phyloP scores from a whole-genome alignment of 345 rosid species.

The Rhodamnia rubescens region DNA sequence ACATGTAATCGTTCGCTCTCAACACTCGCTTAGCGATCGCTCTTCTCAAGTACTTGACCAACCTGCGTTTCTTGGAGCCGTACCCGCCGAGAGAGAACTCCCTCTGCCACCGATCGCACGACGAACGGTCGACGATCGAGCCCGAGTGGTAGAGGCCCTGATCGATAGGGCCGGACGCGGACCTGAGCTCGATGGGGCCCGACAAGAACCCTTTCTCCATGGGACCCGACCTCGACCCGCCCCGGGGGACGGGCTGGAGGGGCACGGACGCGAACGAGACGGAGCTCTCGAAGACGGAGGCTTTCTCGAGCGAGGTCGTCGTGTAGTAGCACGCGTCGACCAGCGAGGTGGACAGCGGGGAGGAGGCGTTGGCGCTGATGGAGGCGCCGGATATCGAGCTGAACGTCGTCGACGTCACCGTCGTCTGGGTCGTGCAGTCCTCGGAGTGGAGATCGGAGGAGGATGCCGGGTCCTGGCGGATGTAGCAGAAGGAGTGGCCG shows the following conservation, averaged over 20 bases:
- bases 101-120: background rate
- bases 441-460: conserved; percentile 24
- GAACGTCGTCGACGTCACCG: conserved; percentile 26
- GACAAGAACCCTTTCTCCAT: conserved; percentile 28
- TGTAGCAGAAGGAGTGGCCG: conserved; percentile 86
- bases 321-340: conserved; percentile 20
- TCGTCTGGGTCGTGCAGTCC: background rate
- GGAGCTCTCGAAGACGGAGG: conserved; percentile 92
- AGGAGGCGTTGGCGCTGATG: conserved; percentile 78
- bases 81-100: conserved; percentile 31
- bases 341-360: conserved; percentile 54
- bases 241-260: conserved; percentile 70
- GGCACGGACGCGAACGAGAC: conserved; percentile 70
- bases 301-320: conserved; percentile 27
- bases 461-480: conserved; percentile 37
- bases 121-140: background rate
- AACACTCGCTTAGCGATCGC: conserved; percentile 11
- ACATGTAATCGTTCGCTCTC: conserved; percentile 16
- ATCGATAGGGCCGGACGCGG: conserved; percentile 37
- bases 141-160: conserved; percentile 7
- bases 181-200: conserved; percentile 32
- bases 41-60: conserved; percentile 24
- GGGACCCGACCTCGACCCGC: conserved; percentile 41
- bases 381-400: conserved; percentile 90
- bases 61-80: conserved; percentile 26